Evolutionary conservation across 768 basidiomycete species (phyloP).

Genomic region (Auriscalpium vulgare): DNA sequence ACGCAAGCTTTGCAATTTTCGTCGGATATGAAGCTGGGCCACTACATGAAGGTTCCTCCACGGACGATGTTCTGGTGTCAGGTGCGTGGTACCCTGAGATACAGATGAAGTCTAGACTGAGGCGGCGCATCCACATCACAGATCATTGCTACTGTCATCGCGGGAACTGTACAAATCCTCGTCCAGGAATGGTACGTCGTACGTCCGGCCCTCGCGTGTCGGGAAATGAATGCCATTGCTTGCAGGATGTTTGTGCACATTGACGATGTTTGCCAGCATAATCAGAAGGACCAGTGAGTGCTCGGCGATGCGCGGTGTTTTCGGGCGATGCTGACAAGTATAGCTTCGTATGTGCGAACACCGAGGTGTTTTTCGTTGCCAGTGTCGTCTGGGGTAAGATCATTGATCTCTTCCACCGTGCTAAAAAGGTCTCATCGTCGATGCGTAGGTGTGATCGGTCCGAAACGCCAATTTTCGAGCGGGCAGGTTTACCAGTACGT

Average conservation of each 20-base stretch:
- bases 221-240: not conserved
- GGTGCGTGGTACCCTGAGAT: not conserved
- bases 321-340: not conserved
- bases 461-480: slow-evolving; percentile 44
- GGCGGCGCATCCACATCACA: slow-evolving; percentile 47
- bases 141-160: slow-evolving; percentile 47
- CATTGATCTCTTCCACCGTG: not conserved
- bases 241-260: slow-evolving; percentile 57
- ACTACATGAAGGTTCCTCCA: slow-evolving; percentile 59
- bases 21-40: slow-evolving; percentile 71
- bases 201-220: too few species aligned
- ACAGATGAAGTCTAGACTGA: slow-evolving; percentile 45
- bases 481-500: slow-evolving; percentile 51
- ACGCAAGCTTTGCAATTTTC: slow-evolving; percentile 57
- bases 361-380: slow-evolving; percentile 15
- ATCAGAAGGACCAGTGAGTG: slow-evolving; percentile 35
- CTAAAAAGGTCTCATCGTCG: too few species aligned
- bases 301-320: not conserved
- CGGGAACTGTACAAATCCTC: slow-evolving; percentile 59
- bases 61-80: slow-evolving; percentile 15
- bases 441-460: slow-evolving; percentile 55
- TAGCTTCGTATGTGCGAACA: slow-evolving; percentile 12
- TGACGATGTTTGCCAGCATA: slow-evolving; percentile 43
- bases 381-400: slow-evolving; percentile 16
- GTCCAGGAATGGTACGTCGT: slow-evolving; percentile 42